A percentile compares a stretch with the other conserved stretches of the same genome.
Conservation (phyloP, 306 rosid genomes). For the Dalbergia cultrata region DNA sequence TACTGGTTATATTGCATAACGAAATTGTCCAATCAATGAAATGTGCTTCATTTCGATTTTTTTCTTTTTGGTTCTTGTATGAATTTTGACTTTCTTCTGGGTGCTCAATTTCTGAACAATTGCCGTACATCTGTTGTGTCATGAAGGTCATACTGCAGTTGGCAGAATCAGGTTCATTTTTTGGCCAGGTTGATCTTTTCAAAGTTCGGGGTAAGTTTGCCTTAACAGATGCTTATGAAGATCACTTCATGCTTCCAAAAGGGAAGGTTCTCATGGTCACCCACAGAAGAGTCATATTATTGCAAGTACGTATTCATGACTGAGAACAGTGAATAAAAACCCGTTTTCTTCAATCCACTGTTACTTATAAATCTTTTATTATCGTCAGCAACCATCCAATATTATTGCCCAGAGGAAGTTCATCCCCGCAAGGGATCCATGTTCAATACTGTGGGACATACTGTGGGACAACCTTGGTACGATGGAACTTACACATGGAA, state of each 20-base stretch:
- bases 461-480: slow-evolving; percentile 79
- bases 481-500: slow-evolving; percentile 80
- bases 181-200: slow-evolving; percentile 95
- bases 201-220: slow-evolving; percentile 99
- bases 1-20: slow-evolving; percentile 22
- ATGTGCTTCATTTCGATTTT: slow-evolving; percentile 28
- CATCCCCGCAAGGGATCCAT: slow-evolving; percentile 96
- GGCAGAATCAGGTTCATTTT: slow-evolving; percentile 98
- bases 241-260: slow-evolving; percentile 91
- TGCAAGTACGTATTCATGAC: slow-evolving; percentile 77
- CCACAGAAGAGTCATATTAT: slow-evolving; percentile 80
- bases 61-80: slow-evolving; percentile 9
- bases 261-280: slow-evolving; percentile 85
- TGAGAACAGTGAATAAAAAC: slow-evolving; percentile 28
- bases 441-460: slow-evolving; percentile 94
- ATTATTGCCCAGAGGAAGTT: slow-evolving; percentile 91
- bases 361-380: slow-evolving; percentile 37
- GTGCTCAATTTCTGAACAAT: slow-evolving; percentile 34
- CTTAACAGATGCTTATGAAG: slow-evolving; percentile 96
- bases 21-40: slow-evolving; percentile 22
- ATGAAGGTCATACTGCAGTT: slow-evolving; percentile 91
- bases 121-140: slow-evolving; percentile 43
- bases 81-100: slow-evolving; percentile 37
- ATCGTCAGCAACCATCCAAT: slow-evolving; percentile 89
- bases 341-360: slow-evolving; percentile 31